These are phyloP conservation scores for Apophysomyces elegans DNA, from an alignment of 371 early-diverging fungal genomes.

Conservation along the genomic window DNA sequence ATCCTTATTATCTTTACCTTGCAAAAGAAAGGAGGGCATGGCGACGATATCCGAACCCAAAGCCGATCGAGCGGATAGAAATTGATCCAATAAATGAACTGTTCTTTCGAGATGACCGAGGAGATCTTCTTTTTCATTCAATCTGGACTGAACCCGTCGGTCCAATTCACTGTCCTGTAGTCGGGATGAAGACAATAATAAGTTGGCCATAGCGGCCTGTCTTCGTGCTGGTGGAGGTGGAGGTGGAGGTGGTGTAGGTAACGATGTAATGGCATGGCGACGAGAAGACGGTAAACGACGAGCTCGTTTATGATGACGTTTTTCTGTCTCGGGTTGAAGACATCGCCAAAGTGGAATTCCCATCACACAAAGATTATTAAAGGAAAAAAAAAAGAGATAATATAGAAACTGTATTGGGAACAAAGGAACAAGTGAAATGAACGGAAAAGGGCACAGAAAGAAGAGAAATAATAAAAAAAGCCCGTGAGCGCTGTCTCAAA, in stretches of 20 bases:
- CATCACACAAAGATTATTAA: neutral
- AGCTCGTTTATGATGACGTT: neutral
- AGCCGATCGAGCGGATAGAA: conserved; percentile 36
- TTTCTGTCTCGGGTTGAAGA: neutral
- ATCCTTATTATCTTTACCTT: conserved; percentile 24
- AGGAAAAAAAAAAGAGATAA: neutral
- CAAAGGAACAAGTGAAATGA: neutral
- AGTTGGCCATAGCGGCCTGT: neutral
- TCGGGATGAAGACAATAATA: neutral
- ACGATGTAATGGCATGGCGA: neutral
- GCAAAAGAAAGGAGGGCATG: conserved; percentile 32
- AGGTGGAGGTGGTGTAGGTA: neutral
- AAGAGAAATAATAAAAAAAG: no score
- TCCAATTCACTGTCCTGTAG: conserved; percentile 25
- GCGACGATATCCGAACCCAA: conserved; percentile 24
- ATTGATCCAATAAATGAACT: conserved; percentile 38
- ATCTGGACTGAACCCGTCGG: conserved; percentile 30
- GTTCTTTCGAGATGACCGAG: conserved; percentile 41
- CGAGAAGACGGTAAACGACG: neutral
- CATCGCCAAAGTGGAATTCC: neutral
- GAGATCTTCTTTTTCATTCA: conserved; percentile 39
- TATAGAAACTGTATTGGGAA: neutral
- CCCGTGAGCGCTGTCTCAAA: no score
- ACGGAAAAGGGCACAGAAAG: neutral
- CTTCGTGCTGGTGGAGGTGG: neutral